phyloP scores from a whole-genome alignment of 257 asterid genomes.

The Coffea eugenioides region DNA sequence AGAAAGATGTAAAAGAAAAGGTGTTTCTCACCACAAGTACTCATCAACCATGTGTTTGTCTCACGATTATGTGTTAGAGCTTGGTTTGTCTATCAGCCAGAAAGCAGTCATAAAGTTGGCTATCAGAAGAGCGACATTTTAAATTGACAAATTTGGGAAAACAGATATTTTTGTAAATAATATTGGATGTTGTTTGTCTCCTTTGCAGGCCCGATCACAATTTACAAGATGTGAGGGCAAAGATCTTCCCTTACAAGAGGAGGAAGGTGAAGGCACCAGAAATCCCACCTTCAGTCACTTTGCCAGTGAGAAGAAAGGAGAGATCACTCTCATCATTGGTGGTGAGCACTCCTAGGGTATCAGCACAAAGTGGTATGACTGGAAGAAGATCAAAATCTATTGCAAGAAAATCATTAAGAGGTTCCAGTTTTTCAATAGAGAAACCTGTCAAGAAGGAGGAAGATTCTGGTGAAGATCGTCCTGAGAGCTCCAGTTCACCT shows the following conservation, averaged over 20 bases:
- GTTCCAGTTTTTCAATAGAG: conserved; percentile 80
- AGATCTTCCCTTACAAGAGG: conserved; percentile 87
- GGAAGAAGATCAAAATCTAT: conserved; percentile 86
- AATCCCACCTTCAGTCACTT: conserved; percentile 48
- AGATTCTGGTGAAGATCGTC: conserved; percentile 55
- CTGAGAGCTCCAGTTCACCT: conserved; percentile 77
- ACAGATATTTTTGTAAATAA: conserved; percentile 4
- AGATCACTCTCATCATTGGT: conserved; percentile 93
- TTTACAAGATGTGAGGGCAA: conserved; percentile 88
- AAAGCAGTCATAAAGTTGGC: neutral
- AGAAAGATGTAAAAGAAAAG: neutral
- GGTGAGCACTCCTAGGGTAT: conserved; percentile 91
- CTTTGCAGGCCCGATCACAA: conserved; percentile 80
- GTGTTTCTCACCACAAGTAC: neutral
- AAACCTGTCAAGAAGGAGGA: conserved; percentile 74
- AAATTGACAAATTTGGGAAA: neutral
- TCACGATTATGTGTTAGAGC: neutral
- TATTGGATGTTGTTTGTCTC: neutral
- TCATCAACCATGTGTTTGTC: neutral
- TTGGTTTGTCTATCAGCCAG: neutral
- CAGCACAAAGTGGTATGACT: conserved; percentile 82
- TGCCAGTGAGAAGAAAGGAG: conserved; percentile 96
- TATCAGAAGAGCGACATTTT: neutral
- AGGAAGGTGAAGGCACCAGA: conserved; percentile 75
- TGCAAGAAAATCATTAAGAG: conserved; percentile 74